phyloP scores from a whole-genome alignment of 129 eudicot genomes.

The Lonicera japonica region DNA sequence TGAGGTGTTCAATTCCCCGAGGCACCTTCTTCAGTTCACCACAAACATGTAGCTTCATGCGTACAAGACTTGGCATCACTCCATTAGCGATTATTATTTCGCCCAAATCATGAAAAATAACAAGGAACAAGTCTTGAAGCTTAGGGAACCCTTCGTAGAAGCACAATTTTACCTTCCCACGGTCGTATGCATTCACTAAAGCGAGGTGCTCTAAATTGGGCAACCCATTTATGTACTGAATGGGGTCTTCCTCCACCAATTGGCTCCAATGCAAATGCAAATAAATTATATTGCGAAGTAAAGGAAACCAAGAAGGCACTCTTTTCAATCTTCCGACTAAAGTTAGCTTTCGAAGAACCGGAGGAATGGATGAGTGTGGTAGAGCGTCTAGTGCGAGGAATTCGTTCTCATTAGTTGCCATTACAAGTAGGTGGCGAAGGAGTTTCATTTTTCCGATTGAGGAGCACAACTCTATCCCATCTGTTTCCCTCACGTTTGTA shows the following conservation, averaged over 20 bases:
- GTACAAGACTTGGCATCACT: constrained; percentile 1
- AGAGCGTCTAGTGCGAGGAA: not conserved
- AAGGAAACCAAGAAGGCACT: not conserved
- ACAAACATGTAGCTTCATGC: not conserved
- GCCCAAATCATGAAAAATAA: not conserved
- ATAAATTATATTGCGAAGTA: not conserved
- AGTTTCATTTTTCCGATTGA: not conserved
- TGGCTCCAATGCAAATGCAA: not conserved
- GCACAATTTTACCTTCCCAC: not conserved
- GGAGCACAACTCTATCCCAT: not conserved
- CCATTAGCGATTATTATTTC: not conserved
- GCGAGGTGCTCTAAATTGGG: not conserved
- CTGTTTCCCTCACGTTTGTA: not conserved
- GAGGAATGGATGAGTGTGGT: not conserved
- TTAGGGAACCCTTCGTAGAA: not conserved
- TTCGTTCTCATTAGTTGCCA: constrained; percentile 6
- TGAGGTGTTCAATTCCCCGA: not conserved
- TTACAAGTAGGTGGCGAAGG: not conserved
- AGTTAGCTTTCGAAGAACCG: not conserved
- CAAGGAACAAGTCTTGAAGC: not conserved
- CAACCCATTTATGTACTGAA: not conserved
- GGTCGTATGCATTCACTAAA: not conserved
- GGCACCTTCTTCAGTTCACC: not conserved
- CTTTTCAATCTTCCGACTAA: not conserved
- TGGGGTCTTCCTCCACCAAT: not conserved